A percentile compares a stretch with the other conserved stretches of the same genome.
Conservation (phyloP, 371 early-diverging fungal genomes). For the Mycotypha africana region DNA sequence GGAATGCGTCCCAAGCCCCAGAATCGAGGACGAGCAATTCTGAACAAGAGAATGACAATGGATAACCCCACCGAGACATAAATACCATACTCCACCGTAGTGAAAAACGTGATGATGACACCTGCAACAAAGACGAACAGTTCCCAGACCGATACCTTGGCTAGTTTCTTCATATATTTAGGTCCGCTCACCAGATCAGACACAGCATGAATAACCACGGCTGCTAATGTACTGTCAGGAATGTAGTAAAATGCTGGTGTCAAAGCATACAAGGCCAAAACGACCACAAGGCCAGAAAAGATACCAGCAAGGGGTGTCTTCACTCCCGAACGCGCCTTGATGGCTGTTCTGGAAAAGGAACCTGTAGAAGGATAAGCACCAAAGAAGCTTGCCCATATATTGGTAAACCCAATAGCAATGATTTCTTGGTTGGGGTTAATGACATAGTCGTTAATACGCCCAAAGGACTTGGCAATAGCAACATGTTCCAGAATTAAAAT, state of each 20-base stretch:
- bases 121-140: conserved; percentile 43
- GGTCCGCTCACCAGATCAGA: conserved; percentile 49
- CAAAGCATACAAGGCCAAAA: conserved; percentile 73
- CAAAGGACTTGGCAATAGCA: conserved; percentile 76
- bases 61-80: conserved; percentile 61
- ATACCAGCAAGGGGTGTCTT: conserved; percentile 78
- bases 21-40: conserved; percentile 65
- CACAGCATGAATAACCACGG: conserved; percentile 76
- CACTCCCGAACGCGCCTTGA: conserved; percentile 77
- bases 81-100: conserved; percentile 69
- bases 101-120: conserved; percentile 61
- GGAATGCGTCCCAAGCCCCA: conserved; percentile 39
- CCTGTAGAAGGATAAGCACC: conserved; percentile 54
- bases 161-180: conserved; percentile 26
- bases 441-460: conserved; percentile 59
- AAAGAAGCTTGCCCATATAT: conserved; percentile 77
- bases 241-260: conserved; percentile 84
- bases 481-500: conserved; percentile 81
- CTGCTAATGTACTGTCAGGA: conserved; percentile 70
- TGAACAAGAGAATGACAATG: conserved; percentile 57
- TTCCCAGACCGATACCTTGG: conserved; percentile 50
- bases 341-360: conserved; percentile 56
- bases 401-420: conserved; percentile 79
- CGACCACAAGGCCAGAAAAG: conserved; percentile 68
- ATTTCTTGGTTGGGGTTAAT: conserved; percentile 78